phyloP scores from a whole-genome alignment of 1,284 basidiomycete species.

The Fistulina hepatica region DNA sequence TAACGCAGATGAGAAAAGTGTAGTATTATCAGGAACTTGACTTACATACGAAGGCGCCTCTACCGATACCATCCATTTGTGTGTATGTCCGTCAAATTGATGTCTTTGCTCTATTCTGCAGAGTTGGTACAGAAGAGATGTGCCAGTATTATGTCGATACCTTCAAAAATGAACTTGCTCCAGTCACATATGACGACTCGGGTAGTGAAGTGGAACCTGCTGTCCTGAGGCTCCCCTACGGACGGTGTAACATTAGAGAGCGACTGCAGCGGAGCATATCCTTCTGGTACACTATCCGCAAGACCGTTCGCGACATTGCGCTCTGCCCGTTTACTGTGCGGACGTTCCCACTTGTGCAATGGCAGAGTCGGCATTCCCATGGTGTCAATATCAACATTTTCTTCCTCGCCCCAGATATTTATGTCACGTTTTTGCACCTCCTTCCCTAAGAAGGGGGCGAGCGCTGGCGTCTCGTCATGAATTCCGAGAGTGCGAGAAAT shows the following conservation, averaged over 20 bases:
- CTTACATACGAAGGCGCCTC: slow-evolving; percentile 63
- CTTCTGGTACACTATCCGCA: not conserved
- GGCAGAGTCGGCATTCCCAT: too few species aligned
- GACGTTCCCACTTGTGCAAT: not conserved
- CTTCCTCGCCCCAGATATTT: slow-evolving; percentile 37
- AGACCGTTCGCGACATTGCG: not conserved
- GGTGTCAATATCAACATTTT: slow-evolving; percentile 34
- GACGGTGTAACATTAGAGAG: slow-evolving; percentile 4
- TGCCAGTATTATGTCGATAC: slow-evolving; percentile 26
- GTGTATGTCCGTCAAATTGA: slow-evolving; percentile 45
- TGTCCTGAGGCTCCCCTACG: slow-evolving; percentile 20
- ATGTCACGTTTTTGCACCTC: slow-evolving; percentile 45
- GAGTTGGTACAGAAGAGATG: slow-evolving; percentile 8
- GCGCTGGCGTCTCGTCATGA: slow-evolving; percentile 58
- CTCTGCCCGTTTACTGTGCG: not conserved
- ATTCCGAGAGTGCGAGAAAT: slow-evolving; percentile 54
- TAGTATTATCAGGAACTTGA: slow-evolving; percentile 11
- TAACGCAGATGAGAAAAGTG: slow-evolving; percentile 7
- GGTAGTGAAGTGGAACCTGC: slow-evolving; percentile 57
- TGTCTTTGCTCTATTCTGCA: too few species aligned
- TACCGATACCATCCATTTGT: slow-evolving; percentile 62
- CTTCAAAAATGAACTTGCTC: slow-evolving; percentile 47
- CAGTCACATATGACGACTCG: slow-evolving; percentile 52
- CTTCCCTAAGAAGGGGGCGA: slow-evolving; percentile 61
- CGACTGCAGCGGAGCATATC: not conserved